These are phyloP conservation scores for Naumovozyma baii DNA, from an alignment of 805 yeast genomes.

Conservation along the genomic window DNA sequence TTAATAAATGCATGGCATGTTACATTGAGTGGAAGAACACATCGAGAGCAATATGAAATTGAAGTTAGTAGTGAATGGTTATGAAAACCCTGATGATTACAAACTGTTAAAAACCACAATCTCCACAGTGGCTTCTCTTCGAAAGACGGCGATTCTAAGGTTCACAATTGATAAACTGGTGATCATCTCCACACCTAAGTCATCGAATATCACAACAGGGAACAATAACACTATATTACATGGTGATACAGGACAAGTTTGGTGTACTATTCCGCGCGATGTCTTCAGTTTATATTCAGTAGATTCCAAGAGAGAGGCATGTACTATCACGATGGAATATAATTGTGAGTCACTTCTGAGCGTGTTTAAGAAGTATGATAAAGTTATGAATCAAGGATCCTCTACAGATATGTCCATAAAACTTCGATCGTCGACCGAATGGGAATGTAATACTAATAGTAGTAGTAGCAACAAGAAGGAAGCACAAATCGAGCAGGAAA, in stretches of 20 bases:
- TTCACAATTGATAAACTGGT: slow-evolving; percentile 25
- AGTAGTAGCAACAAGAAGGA: neutral
- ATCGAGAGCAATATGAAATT: slow-evolving; percentile 26
- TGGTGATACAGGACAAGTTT: slow-evolving; percentile 26
- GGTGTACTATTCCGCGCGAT: slow-evolving; percentile 29
- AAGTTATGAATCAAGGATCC: slow-evolving; percentile 21
- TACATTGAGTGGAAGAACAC: too few species aligned
- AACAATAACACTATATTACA: slow-evolving; percentile 12
- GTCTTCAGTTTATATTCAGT: slow-evolving; percentile 23
- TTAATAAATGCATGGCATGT: too few species aligned
- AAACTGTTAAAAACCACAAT: slow-evolving; percentile 26
- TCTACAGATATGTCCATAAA: slow-evolving; percentile 22
- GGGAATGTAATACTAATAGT: slow-evolving; percentile 10
- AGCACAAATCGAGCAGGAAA: neutral
- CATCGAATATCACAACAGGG: slow-evolving; percentile 4
- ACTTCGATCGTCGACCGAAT: slow-evolving; percentile 22
- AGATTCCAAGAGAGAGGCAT: slow-evolving; percentile 20
- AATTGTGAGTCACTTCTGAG: slow-evolving; percentile 25
- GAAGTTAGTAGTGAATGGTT: slow-evolving; percentile 21
- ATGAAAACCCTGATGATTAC: slow-evolving; percentile 26
- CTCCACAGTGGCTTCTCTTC: slow-evolving; percentile 23
- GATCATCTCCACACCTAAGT: slow-evolving; percentile 25
- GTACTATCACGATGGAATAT: slow-evolving; percentile 26
- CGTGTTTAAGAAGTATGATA: slow-evolving; percentile 26
- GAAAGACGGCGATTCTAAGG: slow-evolving; percentile 27